These are phyloP conservation scores for Hypoxylon fragiforme DNA, from an alignment of 495 filamentous ascomycete species.

Conservation along the genomic window DNA sequence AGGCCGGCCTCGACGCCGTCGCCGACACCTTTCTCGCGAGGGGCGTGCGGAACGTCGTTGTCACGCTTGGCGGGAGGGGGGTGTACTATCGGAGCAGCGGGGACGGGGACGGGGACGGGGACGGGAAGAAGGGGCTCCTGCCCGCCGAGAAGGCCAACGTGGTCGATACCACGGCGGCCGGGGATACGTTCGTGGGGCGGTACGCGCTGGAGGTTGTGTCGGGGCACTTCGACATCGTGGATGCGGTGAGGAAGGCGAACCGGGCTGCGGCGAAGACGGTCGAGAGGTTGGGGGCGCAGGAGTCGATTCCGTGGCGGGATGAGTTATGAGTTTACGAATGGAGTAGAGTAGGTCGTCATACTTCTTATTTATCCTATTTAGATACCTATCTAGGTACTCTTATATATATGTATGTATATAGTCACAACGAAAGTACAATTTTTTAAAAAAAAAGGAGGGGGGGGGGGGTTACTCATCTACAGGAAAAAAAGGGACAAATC, in stretches of 20 bases:
- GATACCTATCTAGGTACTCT: too few species aligned
- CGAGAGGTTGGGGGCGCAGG: conserved; percentile 78
- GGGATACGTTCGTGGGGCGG: conserved; percentile 90
- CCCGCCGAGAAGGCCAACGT: conserved; percentile 66
- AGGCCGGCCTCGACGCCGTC: conserved; percentile 49
- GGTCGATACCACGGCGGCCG: conserved; percentile 91
- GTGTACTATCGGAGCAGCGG: conserved; percentile 60
- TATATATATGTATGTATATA: too few species aligned
- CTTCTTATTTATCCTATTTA: too few species aligned
- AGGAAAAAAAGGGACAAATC: not conserved
- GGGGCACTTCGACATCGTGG: conserved; percentile 54
- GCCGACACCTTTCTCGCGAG: conserved; percentile 61
- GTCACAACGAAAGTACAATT: too few species aligned
- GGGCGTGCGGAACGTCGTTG: conserved; percentile 75
- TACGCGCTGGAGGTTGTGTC: conserved; percentile 72
- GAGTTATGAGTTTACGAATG: conserved; percentile 57
- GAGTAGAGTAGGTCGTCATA: not conserved
- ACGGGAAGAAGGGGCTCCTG: conserved; percentile 50
- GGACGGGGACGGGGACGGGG: too few species aligned
- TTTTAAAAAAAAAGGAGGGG: not conserved
- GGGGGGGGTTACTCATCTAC: not conserved
- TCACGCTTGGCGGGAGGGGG: conserved; percentile 82
- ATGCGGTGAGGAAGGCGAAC: conserved; percentile 69
- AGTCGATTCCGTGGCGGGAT: conserved; percentile 83
- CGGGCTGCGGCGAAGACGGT: conserved; percentile 76